Conservation (phyloP, 202 grass and related monocot genomes). For the Setaria italica region DNA sequence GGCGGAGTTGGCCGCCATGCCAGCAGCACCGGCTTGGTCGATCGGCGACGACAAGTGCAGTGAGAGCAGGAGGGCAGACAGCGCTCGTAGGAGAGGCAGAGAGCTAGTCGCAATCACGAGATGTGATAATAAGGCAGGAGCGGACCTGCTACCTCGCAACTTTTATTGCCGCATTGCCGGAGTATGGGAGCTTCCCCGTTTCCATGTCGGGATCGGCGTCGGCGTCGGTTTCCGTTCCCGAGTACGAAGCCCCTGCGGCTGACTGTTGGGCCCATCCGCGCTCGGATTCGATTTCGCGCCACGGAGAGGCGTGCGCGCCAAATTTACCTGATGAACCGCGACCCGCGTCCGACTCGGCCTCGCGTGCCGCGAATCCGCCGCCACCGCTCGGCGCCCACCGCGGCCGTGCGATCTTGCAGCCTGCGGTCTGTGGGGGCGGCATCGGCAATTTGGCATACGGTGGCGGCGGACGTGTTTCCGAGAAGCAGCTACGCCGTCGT, state of each 20-base stretch:
- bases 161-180: constrained; percentile 13
- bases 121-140: neutral
- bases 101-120: neutral
- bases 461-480: too few species aligned
- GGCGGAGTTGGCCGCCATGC: neutral
- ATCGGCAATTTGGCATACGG: too few species aligned
- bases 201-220: constrained; percentile 2
- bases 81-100: neutral
- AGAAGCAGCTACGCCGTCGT: too few species aligned
- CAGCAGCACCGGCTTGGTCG: neutral
- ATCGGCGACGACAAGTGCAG: neutral
- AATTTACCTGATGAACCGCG: too few species aligned
- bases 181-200: neutral
- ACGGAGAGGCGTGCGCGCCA: neutral
- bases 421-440: too few species aligned
- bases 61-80: neutral
- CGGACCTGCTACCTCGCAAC: neutral
- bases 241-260: neutral
- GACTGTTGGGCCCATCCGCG: constrained; percentile 1
- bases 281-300: neutral
- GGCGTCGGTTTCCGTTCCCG: neutral
- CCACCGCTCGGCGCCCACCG: too few species aligned
- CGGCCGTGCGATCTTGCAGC: too few species aligned
- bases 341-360: neutral
- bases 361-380: too few species aligned